These are phyloP conservation scores for Baudoinia panamericana DNA, from an alignment of 495 filamentous ascomycete species.

Conservation along the genomic window DNA sequence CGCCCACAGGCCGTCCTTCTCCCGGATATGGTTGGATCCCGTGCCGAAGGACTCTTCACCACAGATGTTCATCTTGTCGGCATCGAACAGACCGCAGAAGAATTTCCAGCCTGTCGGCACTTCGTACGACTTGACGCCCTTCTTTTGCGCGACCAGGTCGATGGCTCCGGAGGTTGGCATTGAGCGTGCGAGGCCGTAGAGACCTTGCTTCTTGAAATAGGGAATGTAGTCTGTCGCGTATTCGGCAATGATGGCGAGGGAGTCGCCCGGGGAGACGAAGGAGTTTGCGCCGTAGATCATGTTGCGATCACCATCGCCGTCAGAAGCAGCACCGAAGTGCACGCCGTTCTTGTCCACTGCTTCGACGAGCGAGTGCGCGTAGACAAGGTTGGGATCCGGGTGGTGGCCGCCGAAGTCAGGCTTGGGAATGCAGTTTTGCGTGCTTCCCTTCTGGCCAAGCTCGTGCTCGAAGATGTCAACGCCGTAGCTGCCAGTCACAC, in stretches of 20 bases:
- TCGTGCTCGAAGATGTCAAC: conserved; percentile 89
- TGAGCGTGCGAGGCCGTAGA: conserved; percentile 84
- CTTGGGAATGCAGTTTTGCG: conserved; percentile 82
- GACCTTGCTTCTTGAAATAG: conserved; percentile 93
- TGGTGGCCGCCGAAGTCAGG: conserved; percentile 95
- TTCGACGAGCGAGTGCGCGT: conserved; percentile 88
- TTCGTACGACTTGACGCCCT: conserved; percentile 86
- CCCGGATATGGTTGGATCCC: conserved; percentile 96
- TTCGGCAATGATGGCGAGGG: conserved; percentile 93
- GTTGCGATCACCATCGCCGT: conserved; percentile 96
- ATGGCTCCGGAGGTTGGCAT: conserved; percentile 96
- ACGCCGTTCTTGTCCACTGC: conserved; percentile 81
- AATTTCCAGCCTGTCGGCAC: conserved; percentile 99
- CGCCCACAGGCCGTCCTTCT: conserved; percentile 98
- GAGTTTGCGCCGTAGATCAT: conserved; percentile 98
- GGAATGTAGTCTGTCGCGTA: conserved; percentile 88
- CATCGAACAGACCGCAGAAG: conserved; percentile 96
- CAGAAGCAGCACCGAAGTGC: conserved; percentile 90
- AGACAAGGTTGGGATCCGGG: conserved; percentile 97
- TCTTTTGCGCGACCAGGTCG: conserved; percentile 85
- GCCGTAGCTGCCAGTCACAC: conserved; percentile 92
- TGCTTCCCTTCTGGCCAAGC: conserved; percentile 69
- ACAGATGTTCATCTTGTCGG: conserved; percentile 95
- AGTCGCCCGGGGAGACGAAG: conserved; percentile 95
- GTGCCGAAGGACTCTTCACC: conserved; percentile 97